Evolutionary conservation across 495 filamentous ascomycete genomes (phyloP), one percentile per base, ranked within the genome.

Genomic region (Pseudomonodictys pantanalensis): DNA sequence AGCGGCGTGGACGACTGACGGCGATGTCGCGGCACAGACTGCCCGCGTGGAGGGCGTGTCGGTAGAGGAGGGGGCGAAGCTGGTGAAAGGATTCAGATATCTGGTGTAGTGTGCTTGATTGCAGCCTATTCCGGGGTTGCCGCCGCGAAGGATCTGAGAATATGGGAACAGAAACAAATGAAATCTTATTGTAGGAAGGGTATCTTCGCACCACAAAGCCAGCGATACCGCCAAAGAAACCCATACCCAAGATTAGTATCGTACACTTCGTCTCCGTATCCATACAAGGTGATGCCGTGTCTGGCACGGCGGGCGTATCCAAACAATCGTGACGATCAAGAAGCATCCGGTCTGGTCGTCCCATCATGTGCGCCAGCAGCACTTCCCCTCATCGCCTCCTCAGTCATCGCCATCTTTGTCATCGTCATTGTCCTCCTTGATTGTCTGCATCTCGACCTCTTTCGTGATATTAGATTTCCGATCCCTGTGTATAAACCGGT

Each of bases 401-500:
- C 24, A 39, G 7, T 52, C 46, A 2, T 53, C 42, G 25, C 44
- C 56, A 25, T 61, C 56, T 0, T 66, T 58, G 12, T 58, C 53
- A 6, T 66, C 63, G 1, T 66, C 54, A 20, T 59, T 52, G 62
- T 73, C 68, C 25, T 52, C 46, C 47, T 64, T 56, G 39, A 62
- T 66, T 0, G 69, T 67, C 52, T 70, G 66, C 30, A 78, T 71
- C 43, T 68, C 67, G n/a, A 73, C 51, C 46, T 68, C 58, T 32
- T 62, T 66, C 15, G 72, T 53, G 28, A 70, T 35, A 45, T 52
- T 56, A 10, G 81, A 83, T 63, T 74, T 82, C 50, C 69, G 69
- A 68, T 86, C 79, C 56, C 70, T 69, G 43, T 81, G 77, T 10
- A 76, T 76, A 46, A 96, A 81, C 38, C 82, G 80, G 70, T 98